Evolutionary conservation across 2,329 filamentous ascomycete species (phyloP).

Genomic region (Orbilia javanica): DNA sequence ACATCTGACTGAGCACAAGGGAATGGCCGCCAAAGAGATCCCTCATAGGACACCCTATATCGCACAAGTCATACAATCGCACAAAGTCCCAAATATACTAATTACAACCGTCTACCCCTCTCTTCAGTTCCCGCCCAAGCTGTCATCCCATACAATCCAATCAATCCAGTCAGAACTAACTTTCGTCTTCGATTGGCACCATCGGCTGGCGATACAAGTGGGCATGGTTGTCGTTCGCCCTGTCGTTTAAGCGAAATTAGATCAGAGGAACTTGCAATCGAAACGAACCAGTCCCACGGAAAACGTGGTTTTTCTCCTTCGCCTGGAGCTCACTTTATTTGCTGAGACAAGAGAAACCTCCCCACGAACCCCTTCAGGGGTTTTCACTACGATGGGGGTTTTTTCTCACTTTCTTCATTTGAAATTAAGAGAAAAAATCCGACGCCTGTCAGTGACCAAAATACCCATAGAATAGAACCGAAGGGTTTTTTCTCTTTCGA

Average conservation of each 20-base stretch:
- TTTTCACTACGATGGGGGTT: slow-evolving; percentile 4
- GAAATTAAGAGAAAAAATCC: slow-evolving; percentile 22
- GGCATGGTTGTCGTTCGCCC: slow-evolving; percentile 25
- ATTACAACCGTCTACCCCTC: slow-evolving; percentile 33
- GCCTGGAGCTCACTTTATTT: slow-evolving; percentile 55
- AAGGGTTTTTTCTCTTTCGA: neutral
- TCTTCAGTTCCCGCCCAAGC: slow-evolving; percentile 49
- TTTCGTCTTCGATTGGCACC: slow-evolving; percentile 43
- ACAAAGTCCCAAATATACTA: slow-evolving; percentile 30
- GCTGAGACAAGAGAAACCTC: slow-evolving; percentile 26
- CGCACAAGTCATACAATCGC: slow-evolving; percentile 14
- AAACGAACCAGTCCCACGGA: slow-evolving; percentile 57
- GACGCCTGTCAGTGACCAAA: slow-evolving; percentile 11
- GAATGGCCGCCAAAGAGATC: neutral
- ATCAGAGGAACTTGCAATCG: slow-evolving; percentile 50
- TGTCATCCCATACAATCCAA: slow-evolving; percentile 50
- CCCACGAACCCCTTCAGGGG: slow-evolving; percentile 40
- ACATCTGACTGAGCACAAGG: neutral
- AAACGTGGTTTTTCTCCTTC: slow-evolving; percentile 58
- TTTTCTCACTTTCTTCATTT: slow-evolving; percentile 24
- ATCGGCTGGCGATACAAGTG: slow-evolving; percentile 54
- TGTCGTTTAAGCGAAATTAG: slow-evolving; percentile 57
- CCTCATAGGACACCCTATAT: slow-evolving; percentile 14
- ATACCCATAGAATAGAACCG: neutral
- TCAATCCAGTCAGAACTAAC: slow-evolving; percentile 11